A percentile compares a stretch with the other conserved stretches of the same genome.
Conservation (phyloP, 306 rosid genomes). For the Vachellia pachyceras region DNA sequence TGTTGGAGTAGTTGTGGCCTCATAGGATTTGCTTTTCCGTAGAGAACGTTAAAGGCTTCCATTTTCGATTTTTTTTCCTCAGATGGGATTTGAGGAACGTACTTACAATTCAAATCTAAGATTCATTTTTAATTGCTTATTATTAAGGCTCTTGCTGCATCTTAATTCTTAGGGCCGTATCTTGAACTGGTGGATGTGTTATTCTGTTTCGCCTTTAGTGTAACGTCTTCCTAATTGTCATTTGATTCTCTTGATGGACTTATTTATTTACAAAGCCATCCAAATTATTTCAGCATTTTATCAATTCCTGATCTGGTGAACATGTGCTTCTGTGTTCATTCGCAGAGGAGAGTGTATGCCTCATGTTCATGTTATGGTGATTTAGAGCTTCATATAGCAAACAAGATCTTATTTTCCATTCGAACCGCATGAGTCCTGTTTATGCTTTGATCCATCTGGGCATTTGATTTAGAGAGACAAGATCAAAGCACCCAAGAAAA, state of each 20-base stretch:
- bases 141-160: not conserved
- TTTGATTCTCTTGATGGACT: conserved; percentile 18
- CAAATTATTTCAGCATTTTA: not conserved
- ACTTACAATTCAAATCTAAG: conserved; percentile 20
- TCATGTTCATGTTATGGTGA: not conserved
- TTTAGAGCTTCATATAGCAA: not conserved
- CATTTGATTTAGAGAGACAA: too few species aligned
- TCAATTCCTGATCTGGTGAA: conserved; percentile 40
- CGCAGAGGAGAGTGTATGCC: too few species aligned
- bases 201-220: not conserved
- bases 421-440: not conserved
- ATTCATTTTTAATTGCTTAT: conserved; percentile 28
- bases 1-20: not conserved
- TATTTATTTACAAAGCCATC: not conserved
- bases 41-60: not conserved
- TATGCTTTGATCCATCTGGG: too few species aligned
- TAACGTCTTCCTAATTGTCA: not conserved
- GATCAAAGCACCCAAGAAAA: not conserved
- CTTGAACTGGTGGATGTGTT: conserved; percentile 16
- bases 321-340: conserved; percentile 15
- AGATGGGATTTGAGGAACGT: conserved; percentile 11
- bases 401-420: not conserved
- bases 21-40: not conserved
- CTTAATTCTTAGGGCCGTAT: not conserved
- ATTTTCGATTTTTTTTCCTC: conserved; percentile 3